Percentiles rank a stretch among this genome's conserved stretches.
phyloP scores from a whole-genome alignment of 169 alveolate species.

The Theileria orientalis region DNA sequence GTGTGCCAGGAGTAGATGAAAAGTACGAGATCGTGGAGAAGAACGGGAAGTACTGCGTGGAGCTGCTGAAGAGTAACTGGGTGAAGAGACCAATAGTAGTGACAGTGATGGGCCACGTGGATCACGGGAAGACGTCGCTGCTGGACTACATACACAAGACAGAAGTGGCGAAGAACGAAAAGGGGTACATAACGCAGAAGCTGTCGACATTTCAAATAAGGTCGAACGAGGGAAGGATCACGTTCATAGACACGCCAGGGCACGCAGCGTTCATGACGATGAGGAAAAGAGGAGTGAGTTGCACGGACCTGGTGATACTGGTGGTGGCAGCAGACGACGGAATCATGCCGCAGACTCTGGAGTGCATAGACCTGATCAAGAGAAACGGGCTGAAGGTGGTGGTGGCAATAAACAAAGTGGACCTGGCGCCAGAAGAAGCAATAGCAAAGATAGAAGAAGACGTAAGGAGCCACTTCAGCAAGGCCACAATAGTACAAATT shows the following conservation, averaged over 20 bases:
- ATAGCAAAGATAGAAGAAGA: constrained; percentile 13
- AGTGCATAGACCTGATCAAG: constrained; percentile 82
- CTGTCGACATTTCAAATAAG: constrained; percentile 89
- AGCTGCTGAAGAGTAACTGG: constrained; percentile 80
- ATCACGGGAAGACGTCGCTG: constrained; percentile 96
- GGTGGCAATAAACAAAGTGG: constrained; percentile 90
- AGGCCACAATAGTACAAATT: constrained; percentile 80
- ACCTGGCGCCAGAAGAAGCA: constrained; percentile 72
- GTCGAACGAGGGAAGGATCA: constrained; percentile 70
- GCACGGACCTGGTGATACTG: constrained; percentile 90
- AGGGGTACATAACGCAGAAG: constrained; percentile 91
- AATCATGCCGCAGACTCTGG: constrained; percentile 91
- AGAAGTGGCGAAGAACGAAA: constrained; percentile 79
- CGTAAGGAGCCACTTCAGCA: constrained; percentile 28
- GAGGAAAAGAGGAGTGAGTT: constrained; percentile 90
- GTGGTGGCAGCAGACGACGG: constrained; percentile 95
- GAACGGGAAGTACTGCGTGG: constrained; percentile 58
- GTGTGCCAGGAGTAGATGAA: constrained; percentile 50
- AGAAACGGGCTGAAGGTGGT: constrained; percentile 75
- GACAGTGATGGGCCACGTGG: constrained; percentile 96
- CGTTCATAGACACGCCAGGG: constrained; percentile 95
- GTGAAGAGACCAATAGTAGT: constrained; percentile 88
- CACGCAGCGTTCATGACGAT: constrained; percentile 91
- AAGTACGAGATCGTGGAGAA: constrained; percentile 4
- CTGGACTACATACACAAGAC: constrained; percentile 77